Conservation (phyloP, 306 rosid genomes). For the Myrica gale region DNA sequence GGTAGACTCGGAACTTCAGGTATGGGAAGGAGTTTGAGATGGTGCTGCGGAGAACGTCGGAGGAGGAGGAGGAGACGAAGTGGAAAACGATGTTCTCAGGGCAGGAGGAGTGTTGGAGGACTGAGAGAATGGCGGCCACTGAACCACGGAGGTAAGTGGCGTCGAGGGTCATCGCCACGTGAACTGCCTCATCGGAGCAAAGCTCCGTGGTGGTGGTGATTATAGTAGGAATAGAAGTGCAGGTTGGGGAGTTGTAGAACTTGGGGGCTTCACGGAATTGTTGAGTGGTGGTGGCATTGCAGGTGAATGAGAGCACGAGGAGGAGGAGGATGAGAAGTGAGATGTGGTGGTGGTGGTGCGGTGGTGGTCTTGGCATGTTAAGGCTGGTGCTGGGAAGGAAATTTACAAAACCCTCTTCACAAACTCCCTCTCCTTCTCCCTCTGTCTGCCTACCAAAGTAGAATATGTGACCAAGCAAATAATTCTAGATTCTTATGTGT, state of each 20-base stretch:
- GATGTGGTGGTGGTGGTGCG: neutral
- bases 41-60: constrained; percentile 39
- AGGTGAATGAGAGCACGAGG: constrained; percentile 11
- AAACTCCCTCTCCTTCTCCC: neutral
- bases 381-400: neutral
- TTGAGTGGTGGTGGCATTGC: constrained; percentile 20
- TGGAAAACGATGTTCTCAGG: constrained; percentile 76
- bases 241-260: constrained; percentile 76
- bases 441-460: no score
- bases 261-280: constrained; percentile 84
- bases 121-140: constrained; percentile 87
- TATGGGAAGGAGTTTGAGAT: constrained; percentile 65
- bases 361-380: constrained; percentile 14
- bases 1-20: constrained; percentile 67
- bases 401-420: neutral
- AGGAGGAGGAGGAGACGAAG: constrained; percentile 52
- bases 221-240: constrained; percentile 25
- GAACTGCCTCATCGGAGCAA: constrained; percentile 48
- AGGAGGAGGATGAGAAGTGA: constrained; percentile 8
- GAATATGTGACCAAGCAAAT: neutral
- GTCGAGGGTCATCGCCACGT: constrained; percentile 91
- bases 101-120: constrained; percentile 91
- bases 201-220: neutral
- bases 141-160: constrained; percentile 84
- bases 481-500: neutral